A percentile compares a stretch with the other conserved stretches of the same genome.
Evolutionary conservation across 495 filamentous ascomycete genomes (phyloP).

Genomic region (Parachaetomium inaequale): DNA sequence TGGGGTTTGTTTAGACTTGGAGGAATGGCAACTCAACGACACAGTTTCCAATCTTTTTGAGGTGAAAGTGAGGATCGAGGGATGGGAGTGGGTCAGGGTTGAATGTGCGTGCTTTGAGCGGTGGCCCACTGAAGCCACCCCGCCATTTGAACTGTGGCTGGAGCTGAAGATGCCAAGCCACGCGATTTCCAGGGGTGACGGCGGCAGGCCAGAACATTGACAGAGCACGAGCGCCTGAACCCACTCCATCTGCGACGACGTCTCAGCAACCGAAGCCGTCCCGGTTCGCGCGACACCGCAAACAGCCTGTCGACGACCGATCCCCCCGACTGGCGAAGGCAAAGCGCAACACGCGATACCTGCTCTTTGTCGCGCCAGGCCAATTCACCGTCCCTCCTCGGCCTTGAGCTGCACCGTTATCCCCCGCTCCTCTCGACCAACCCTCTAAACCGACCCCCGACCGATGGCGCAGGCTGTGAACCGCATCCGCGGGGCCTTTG

Average conservation of each 20-base stretch:
- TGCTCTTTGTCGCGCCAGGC: conserved; percentile 3
- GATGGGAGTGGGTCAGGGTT: too few relatives aligned
- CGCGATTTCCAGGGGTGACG: conserved; percentile 7
- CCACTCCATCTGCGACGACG: conserved; percentile 17
- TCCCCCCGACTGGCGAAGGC: neutral
- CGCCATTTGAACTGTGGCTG: conserved; percentile 21
- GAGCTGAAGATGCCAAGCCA: conserved; percentile 23
- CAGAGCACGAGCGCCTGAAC: neutral
- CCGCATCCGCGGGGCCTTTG: conserved; percentile 90
- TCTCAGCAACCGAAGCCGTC: neutral
- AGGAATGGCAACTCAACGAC: neutral
- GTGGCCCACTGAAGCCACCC: neutral
- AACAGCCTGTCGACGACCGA: neutral
- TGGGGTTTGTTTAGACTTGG: neutral
- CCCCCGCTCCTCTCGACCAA: conserved; percentile 5
- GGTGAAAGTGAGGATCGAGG: neutral
- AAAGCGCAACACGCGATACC: neutral
- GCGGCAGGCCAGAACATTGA: conserved; percentile 6
- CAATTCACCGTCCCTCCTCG: conserved; percentile 21
- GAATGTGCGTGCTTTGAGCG: too few relatives aligned
- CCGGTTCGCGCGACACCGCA: neutral
- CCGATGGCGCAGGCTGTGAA: conserved; percentile 80
- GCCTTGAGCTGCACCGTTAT: conserved; percentile 1
- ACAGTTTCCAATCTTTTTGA: neutral
- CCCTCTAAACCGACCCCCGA: neutral